Evolutionary conservation across 768 basidiomycete species (phyloP), one percentile per base, ranked within the genome.

Genomic region (Lactifluus volemus): DNA sequence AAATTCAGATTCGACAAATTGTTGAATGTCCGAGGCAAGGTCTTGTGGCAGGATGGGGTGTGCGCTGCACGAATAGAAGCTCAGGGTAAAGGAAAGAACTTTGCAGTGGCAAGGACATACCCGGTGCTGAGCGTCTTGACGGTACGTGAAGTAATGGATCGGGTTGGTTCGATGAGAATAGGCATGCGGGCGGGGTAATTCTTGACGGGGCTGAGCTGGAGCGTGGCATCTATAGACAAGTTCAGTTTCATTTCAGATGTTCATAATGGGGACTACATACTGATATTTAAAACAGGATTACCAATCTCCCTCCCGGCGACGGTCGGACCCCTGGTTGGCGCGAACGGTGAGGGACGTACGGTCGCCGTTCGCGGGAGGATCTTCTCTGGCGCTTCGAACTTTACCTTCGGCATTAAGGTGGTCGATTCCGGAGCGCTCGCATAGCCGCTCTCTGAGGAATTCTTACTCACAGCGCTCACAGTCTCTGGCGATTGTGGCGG

Each of bases 1-100:
- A 70, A 88, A 97, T 41, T 92, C 88, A 0, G 87, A 88, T 68
- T 90, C 84, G 5, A 86, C 85, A 72, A 96, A 95, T 65, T 88
- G 88, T 66, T 89, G 84, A 45, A 96, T 96, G 66, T 94, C 90
- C 32, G 83, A 83, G 2, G 84, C 86, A 44, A 95, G 83, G 59
- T 87, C 89, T 32, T 84, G 77, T 0, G 93, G 93, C 29, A 96
- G 78, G 15, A 85, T 79, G 9, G 87, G 92, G 69, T 88, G 85
- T 48, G 81, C 82, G 50, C 90, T 93, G 63, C 36, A 48, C 17
- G n/a, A 64, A 49, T 14, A 11, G 30, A n/a, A 11, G 19, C 11
- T 52, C 30, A 47, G 29, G 38, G 0, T n/a, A 2, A n/a, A 29
- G 32, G 25, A 25, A 58, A 53, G 44, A 53, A 60, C 21, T 17